Percentiles rank a stretch among this genome's conserved stretches.
Evolutionary conservation across 371 early-diverging fungal genomes (phyloP).

Genomic region (Nosema muscidifuracis): DNA sequence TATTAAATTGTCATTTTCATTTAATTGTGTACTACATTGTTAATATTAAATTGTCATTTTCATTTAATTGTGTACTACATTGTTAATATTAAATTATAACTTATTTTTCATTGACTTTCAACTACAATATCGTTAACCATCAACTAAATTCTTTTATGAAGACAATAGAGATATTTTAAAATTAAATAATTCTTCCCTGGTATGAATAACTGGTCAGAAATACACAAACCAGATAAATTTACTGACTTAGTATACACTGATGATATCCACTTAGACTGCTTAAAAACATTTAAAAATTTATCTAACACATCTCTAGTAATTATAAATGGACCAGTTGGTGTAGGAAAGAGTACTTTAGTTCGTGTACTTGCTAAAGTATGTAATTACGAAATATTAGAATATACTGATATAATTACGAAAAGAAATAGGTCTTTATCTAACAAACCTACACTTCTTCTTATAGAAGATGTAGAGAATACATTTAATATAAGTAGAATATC

Average conservation of each 20-base stretch:
- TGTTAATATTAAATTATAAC: no score
- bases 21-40: no score
- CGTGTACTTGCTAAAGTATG: not conserved
- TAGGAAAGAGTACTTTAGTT: not conserved
- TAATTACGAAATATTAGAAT: not conserved
- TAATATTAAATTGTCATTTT: no score
- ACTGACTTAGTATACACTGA: not conserved
- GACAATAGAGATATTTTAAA: no score
- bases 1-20: no score
- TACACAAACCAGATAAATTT: not conserved
- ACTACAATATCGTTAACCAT: no score
- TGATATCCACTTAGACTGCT: conserved; percentile 4
- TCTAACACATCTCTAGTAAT: not conserved
- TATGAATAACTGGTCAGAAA: not conserved
- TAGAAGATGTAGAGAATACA: not conserved
- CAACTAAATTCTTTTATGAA: no score
- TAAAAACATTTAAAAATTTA: not conserved
- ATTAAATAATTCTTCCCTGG: no score
- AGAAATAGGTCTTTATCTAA: no score
- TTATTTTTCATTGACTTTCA: no score
- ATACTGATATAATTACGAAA: no score
- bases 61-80: no score
- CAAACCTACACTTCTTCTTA: not conserved
- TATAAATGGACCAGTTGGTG: not conserved
- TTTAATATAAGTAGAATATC: not conserved